Evolutionary conservation across 2,329 filamentous ascomycete genomes (phyloP), one percentile per base, ranked within the genome.

Genomic region (Aspergillus latus): DNA sequence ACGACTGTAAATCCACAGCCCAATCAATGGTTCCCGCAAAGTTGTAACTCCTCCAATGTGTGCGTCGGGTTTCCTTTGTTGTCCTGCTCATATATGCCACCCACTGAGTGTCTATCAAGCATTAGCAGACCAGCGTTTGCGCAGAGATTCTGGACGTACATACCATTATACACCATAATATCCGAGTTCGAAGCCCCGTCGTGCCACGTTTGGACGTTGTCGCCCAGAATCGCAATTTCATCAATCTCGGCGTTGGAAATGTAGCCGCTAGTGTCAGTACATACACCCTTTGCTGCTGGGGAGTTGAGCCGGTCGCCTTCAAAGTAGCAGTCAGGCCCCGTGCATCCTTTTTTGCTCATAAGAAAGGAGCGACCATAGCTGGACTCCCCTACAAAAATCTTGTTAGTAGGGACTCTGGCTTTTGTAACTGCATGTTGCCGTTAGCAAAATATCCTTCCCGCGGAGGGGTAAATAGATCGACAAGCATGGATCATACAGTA

Each of bases 311-410:
- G 13, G 44, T 32, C 29, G 10, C 44, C 44, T 32, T 30, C 16
- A 15, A 47, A 47, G 11, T 15, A 32, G 49, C 49, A 52, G 15
- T 21, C 15, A 9, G 28, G 29, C n/a, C 39, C 40, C 7, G 49
- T 52, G 16, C 8, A 36, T 36, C 32, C 32, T 13, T 13, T 36
- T 13, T 36, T 13, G 1, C 59, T 58, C 72, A 76, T 75, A 26
- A 62, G 43, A 60, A 75, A 75, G 1, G 62, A 65, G 1, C 72
- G 63, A 0, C 72, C 74, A 55, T 75, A 76, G 59, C 68, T 74
- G 8, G 64, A 53, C 2, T 72, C 58, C 3, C 74, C 72, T 2
- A 74, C 67, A 10, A 70, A 32, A 39, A 76, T 28, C 52, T 72
- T 73, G 40, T 67, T 64, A 0, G 63, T 50, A 2, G 65, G 61